Evolutionary conservation across 2,329 filamentous ascomycete genomes (phyloP), one percentile per base, ranked within the genome.

Genomic region (Stemphylium beticola): DNA sequence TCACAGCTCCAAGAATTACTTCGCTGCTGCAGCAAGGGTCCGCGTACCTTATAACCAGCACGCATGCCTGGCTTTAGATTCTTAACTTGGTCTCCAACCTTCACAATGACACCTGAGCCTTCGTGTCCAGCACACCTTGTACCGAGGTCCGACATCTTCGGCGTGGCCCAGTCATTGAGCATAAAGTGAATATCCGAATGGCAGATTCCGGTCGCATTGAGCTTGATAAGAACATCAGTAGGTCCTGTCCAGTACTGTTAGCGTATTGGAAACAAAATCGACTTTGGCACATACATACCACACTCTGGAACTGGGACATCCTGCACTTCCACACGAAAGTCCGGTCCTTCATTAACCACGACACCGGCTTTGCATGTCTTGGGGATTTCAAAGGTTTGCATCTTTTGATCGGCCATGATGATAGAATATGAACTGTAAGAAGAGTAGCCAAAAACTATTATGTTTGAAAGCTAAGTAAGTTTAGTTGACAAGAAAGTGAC

Each of bases 151-250:
- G 68, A 72, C 73, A 76, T 76, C 36, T 71, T 70, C 1, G 72
- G 73, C 6, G 71, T 49, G 0, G 76, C 79, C 72, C 82, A 79
- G 64, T 86, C 83, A 49, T 80, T 79, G 42, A 81, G 57, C 81
- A 85, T 84, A 69, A 81, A 81, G 64, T 86, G 83, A 15, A 87
- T 70, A 61, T 87, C 84, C 31, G 78, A 80, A 55, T 81, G 79
- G 73, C 84, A 86, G 43, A 87, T 76, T 0, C 84, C 84, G 1
- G 83, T 87, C 22, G 77, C 78, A 53, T 85, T 86, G 47, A 87
- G 75, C 48, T 79, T 81, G 64, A 87, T 77, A 9, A 87, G 76
- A 18, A 86, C 72, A 54, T 87, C 83, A 44, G 84, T 76, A 7
- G 80, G 79, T 11, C 79, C 81, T 82, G 24, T 20, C 15, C 2